These are phyloP conservation scores for Scheffersomyces titani DNA, from an alignment of 1,139 yeast genomes.

Conservation along the genomic window DNA sequence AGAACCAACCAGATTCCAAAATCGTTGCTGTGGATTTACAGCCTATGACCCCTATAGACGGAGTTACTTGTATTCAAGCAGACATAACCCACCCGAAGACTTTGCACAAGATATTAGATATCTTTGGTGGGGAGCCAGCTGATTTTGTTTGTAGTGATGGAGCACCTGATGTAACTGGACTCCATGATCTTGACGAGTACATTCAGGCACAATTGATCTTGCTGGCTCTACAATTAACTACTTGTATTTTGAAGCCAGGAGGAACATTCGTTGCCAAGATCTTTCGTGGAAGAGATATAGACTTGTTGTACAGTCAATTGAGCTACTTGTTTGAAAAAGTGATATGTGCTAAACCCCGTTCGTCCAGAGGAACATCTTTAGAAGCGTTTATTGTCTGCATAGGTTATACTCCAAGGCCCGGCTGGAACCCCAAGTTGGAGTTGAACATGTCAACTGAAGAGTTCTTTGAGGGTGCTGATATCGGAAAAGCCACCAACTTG, in stretches of 20 bases:
- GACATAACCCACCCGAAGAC: slow-evolving; percentile 97
- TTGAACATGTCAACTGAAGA: slow-evolving; percentile 71
- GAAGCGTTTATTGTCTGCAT: slow-evolving; percentile 93
- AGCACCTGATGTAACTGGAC: slow-evolving; percentile 97
- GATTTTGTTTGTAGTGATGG: slow-evolving; percentile 97
- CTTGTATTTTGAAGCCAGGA: slow-evolving; percentile 83
- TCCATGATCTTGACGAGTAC: slow-evolving; percentile 94
- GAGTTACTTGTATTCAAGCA: slow-evolving; percentile 88
- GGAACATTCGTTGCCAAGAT: slow-evolving; percentile 96
- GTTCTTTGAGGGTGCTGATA: slow-evolving; percentile 67
- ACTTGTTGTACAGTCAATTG: slow-evolving; percentile 83
- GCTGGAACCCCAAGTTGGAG: slow-evolving; percentile 74
- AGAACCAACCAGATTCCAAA: slow-evolving; percentile 50
- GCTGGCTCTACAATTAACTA: slow-evolving; percentile 87
- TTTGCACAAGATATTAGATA: slow-evolving; percentile 66
- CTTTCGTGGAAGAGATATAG: slow-evolving; percentile 94
- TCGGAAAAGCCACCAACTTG: slow-evolving; percentile 54
- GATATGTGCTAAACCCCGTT: slow-evolving; percentile 92
- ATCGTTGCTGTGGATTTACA: slow-evolving; percentile 94
- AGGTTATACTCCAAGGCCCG: slow-evolving; percentile 77
- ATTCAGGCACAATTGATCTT: slow-evolving; percentile 92
- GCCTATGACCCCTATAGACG: slow-evolving; percentile 93
- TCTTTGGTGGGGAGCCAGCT: slow-evolving; percentile 89
- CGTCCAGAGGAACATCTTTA: slow-evolving; percentile 89
- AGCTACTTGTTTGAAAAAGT: slow-evolving; percentile 83